Base-by-base conservation (phyloP, 1,139 yeast genomes). In the Meyerozyma elateridarum region DNA sequence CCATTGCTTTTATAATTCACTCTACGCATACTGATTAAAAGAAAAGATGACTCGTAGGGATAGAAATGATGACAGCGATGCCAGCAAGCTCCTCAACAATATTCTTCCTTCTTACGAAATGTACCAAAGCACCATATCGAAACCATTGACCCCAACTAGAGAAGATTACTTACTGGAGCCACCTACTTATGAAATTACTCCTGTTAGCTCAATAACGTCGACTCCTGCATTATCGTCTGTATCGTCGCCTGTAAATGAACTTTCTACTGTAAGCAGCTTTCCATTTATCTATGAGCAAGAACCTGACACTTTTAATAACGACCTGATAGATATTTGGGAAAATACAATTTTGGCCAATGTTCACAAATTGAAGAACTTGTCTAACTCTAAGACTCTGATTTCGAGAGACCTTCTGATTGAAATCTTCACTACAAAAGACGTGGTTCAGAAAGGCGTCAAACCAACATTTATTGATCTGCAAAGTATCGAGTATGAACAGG, bases 51-150 rank as follows among this genome's bases (percentile, higher is more conserved):
- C n/a, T n/a, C n/a, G n/a, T n/a, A n/a, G n/a, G 9, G 15, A 9
- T 5, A 18, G 15, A 13, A 8, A 13, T 9, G 27, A 24, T 11
- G 18, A 13, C n/a, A 8, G 12, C 8, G 34, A 31, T 27, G 27
- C 27, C 13, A 64, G 59, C 33, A 59, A 57, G 22, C 52, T 63
- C 24, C 40, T 68, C 29, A 64, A 56, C 39, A 64, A 64, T 36
- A 68, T 68, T 22, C 54, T 68, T 8, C 74, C 74, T 2, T 64
- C 71, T 9, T 68, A 68, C 42, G 67, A 66, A 29, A 67, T 68
- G 73, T 66, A 59, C 48, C 67, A 64, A 43, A 51, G 67, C 24
- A 68, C 74, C 8, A 55, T 68, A 8, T 61, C 68, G 25, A 61
- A 63, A 39, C 55, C 56, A 15, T 41, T 68, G 32, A 56, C 61